Conservation (phyloP, 148 eudicot genomes). For the Talinum fruticosum region DNA sequence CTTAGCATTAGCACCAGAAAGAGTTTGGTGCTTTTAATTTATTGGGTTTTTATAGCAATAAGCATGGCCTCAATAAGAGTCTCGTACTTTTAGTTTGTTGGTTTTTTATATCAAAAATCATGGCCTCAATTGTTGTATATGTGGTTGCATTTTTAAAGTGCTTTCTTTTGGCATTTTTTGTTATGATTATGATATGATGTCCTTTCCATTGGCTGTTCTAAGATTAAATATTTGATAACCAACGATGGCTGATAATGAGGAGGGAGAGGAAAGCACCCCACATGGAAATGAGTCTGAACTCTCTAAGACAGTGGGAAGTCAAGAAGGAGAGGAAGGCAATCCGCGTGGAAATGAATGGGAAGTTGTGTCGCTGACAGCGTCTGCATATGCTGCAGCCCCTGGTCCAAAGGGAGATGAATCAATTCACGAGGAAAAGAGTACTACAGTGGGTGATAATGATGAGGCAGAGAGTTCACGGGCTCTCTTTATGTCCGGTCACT, state of each 20-base stretch:
- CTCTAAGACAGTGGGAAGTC: constrained; percentile 41
- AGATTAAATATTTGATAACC: too few relatives aligned
- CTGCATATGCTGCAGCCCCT: constrained; percentile 88
- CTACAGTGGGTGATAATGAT: constrained; percentile 26
- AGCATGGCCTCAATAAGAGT: too few relatives aligned
- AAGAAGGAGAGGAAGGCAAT: constrained; percentile 40
- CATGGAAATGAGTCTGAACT: constrained; percentile 24
- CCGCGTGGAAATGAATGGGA: constrained; percentile 91
- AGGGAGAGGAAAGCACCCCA: constrained; percentile 24
- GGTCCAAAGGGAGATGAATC: constrained; percentile 47
- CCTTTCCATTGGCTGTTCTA: too few relatives aligned
- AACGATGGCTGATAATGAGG: constrained; percentile 37
- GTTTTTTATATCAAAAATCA: too few relatives aligned
- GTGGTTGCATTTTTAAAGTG: too few relatives aligned
- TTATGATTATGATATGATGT: too few relatives aligned
- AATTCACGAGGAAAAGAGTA: constrained; percentile 37
- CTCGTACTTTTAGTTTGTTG: too few relatives aligned
- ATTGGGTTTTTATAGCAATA: background rate
- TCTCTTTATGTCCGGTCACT: constrained; percentile 85
- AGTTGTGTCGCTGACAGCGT: constrained; percentile 89
- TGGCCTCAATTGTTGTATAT: too few relatives aligned
- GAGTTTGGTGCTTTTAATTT: background rate
- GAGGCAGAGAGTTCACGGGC: constrained; percentile 58
- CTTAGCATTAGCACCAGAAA: background rate
- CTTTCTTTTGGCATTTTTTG: too few relatives aligned